A percentile compares a stretch with the other conserved stretches of the same genome.
phyloP scores from a whole-genome alignment of 768 basidiomycete genomes.

The Lentinula boryana region DNA sequence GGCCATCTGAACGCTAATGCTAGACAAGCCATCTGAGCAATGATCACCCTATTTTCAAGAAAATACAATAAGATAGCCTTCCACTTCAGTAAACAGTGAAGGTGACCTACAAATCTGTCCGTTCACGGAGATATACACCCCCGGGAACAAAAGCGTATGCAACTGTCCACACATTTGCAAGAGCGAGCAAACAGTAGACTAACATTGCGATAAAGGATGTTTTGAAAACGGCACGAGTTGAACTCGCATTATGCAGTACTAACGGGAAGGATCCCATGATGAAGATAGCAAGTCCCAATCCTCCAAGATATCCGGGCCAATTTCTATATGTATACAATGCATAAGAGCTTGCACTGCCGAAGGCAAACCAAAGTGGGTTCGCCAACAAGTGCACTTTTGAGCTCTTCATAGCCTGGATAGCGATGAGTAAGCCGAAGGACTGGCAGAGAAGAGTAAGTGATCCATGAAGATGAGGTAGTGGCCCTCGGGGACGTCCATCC shows the following conservation, averaged over 20 bases:
- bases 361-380: slow-evolving; percentile 47
- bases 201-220: slow-evolving; percentile 54
- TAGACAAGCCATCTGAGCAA: slow-evolving; percentile 46
- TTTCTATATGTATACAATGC: slow-evolving; percentile 54
- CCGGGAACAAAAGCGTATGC: slow-evolving; percentile 91
- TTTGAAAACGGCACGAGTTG: slow-evolving; percentile 32
- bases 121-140: slow-evolving; percentile 67
- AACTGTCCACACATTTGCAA: slow-evolving; percentile 76
- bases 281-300: slow-evolving; percentile 58
- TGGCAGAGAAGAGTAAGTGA: slow-evolving; percentile 62
- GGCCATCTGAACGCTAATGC: slow-evolving; percentile 42
- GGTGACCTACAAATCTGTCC: slow-evolving; percentile 60
- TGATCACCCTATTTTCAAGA: slow-evolving; percentile 37
- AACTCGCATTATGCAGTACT: slow-evolving; percentile 43
- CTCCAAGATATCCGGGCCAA: slow-evolving; percentile 68
- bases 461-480: slow-evolving; percentile 67
- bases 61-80: background rate
- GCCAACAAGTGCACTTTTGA: slow-evolving; percentile 18
- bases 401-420: slow-evolving; percentile 18
- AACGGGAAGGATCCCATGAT: slow-evolving; percentile 57
- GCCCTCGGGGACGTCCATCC: slow-evolving; percentile 53
- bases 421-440: slow-evolving; percentile 45
- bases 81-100: background rate
- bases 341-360: slow-evolving; percentile 47
- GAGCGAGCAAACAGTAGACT: slow-evolving; percentile 54